A percentile compares a stretch with the other conserved stretches of the same genome.
Evolutionary conservation across 164 flowering plant genomes (phyloP).

Genomic region (Vitis rupestris): DNA sequence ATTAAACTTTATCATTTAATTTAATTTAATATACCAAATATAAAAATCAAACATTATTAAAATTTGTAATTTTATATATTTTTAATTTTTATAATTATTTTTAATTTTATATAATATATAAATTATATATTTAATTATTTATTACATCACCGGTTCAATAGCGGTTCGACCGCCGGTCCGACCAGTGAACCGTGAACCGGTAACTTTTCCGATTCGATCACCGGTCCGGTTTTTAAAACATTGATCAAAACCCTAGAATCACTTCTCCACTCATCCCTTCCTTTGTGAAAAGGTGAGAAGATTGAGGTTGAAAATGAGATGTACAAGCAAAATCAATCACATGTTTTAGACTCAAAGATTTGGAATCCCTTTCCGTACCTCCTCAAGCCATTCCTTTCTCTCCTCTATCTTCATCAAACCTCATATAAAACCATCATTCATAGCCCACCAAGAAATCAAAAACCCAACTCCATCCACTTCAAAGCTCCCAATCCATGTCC

Average conservation of each 20-base stretch:
- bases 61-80: too few relatives aligned
- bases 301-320: background rate
- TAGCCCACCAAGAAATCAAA: background rate
- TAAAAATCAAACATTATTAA: too few relatives aligned
- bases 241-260: slow-evolving; percentile 1
- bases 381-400: slow-evolving; percentile 27
- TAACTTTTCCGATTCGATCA: too few relatives aligned
- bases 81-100: too few relatives aligned
- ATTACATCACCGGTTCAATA: too few relatives aligned
- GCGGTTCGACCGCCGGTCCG: too few relatives aligned
- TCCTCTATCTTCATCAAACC: background rate
- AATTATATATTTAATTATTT: too few relatives aligned
- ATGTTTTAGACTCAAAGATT: background rate
- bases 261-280: slow-evolving; percentile 14
- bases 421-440: slow-evolving; percentile 11
- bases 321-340: background rate
- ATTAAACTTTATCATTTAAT: too few relatives aligned
- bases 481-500: slow-evolving; percentile 18
- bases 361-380: slow-evolving; percentile 10
- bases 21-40: too few relatives aligned
- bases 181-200: too few relatives aligned
- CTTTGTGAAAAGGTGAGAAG: slow-evolving; percentile 14
- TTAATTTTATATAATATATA: too few relatives aligned
- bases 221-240: too few relatives aligned
- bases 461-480: background rate